Evolutionary conservation across 2,329 filamentous ascomycete genomes (phyloP), one percentile per base, ranked within the genome.

Genomic region (Chrysoporthe puriensis): DNA sequence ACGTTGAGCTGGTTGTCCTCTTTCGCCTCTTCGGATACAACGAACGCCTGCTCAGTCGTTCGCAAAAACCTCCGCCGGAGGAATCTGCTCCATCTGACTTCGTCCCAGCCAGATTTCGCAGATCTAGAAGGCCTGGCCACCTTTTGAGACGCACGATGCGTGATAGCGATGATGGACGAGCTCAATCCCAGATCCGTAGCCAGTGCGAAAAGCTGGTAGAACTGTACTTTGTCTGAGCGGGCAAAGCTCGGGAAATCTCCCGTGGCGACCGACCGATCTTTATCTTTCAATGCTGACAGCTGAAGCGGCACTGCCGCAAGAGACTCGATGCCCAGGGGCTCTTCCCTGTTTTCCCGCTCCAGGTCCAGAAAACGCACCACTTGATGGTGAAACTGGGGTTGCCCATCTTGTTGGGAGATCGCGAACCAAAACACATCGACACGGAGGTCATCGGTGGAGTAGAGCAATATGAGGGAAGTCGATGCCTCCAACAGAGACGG

Each of bases 151-250:
- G 3, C 42, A 43, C 40, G 59, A 34, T 43, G 44, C 9, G 62
- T 32, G n/a, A 68, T 32, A 13, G 65, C 65, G 11, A 69, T 43
- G 34, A 65, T 36, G 11, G 79, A 80, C 62, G 81, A 82, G 46
- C 76, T 74, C 18, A 88, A 69, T 50, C 79, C 78, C 50, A 85
- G 75, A 66, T 85, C 77, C 34, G 77, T 74, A 5, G 74, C 78
- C 2, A 87, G 71, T 13, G 78, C 75, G 63, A 78, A 80, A 16
- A 85, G 70, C 68, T 87, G 84, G 64, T 82, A 85, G 70, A 86
- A 85, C 26, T 77, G 76, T 2, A 82, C 73, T 3, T 75, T 75
- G 34, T 77, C 70, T 3, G 76, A 70, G 11, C 74, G 67, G 62
- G 83, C 80, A 14, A 71, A 64, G 13, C 65, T 67, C 5, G 69